A percentile compares a stretch with the other conserved stretches of the same genome.
Evolutionary conservation across 1,284 basidiomycete genomes (phyloP).

Genomic region (Pulchroboletus neoregius): DNA sequence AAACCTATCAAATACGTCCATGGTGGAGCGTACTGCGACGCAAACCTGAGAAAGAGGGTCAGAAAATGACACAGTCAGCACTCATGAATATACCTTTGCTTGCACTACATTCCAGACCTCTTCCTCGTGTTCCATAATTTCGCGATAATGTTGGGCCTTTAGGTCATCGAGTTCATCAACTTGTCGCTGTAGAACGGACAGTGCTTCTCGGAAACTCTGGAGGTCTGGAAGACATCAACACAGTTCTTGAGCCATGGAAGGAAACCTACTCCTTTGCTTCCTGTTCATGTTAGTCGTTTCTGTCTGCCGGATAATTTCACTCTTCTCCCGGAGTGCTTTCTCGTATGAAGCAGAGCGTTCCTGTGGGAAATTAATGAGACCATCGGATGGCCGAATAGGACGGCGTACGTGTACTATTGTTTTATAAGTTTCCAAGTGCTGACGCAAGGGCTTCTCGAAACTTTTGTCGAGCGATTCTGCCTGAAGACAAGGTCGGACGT

Average conservation of each 20-base stretch:
- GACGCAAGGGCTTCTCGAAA: slow-evolving; percentile 85
- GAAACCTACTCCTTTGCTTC: slow-evolving; percentile 73
- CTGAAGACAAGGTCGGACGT: slow-evolving; percentile 35
- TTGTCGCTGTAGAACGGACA: slow-evolving; percentile 79
- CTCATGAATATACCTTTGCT: slow-evolving; percentile 53
- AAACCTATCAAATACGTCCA: slow-evolving; percentile 80
- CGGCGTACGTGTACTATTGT: slow-evolving; percentile 62
- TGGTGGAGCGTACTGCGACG: slow-evolving; percentile 71
- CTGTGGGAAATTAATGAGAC: slow-evolving; percentile 36
- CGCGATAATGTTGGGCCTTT: slow-evolving; percentile 77
- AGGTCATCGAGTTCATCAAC: slow-evolving; percentile 84
- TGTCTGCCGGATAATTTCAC: slow-evolving; percentile 82
- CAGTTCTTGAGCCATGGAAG: slow-evolving; percentile 4
- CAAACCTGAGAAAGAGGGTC: slow-evolving; percentile 47
- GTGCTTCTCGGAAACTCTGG: slow-evolving; percentile 81
- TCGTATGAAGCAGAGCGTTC: slow-evolving; percentile 82
- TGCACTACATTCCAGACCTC: slow-evolving; percentile 90
- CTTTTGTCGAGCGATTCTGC: slow-evolving; percentile 85
- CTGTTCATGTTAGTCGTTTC: slow-evolving; percentile 84
- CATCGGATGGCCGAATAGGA: not conserved
- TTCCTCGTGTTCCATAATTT: slow-evolving; percentile 90
- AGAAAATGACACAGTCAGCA: slow-evolving; percentile 14
- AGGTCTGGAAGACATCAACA: slow-evolving; percentile 53
- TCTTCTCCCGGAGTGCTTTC: slow-evolving; percentile 75
- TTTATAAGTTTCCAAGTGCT: slow-evolving; percentile 80